phyloP scores from a whole-genome alignment of 2,329 filamentous ascomycete genomes.

The Ophiostoma novo-ulmi region DNA sequence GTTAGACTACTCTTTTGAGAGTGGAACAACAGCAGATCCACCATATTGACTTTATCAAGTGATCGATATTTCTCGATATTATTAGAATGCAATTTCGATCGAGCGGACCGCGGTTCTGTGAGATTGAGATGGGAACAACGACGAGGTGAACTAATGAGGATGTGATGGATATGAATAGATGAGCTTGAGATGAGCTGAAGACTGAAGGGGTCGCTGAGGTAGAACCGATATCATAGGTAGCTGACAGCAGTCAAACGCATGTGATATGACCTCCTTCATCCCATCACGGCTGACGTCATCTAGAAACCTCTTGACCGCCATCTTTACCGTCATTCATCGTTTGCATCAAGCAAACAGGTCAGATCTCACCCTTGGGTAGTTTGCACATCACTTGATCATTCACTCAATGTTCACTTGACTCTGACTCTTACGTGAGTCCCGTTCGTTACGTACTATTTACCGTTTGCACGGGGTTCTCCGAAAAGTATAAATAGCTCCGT shows the following conservation, averaged over 20 bases:
- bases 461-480: background rate
- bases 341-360: background rate
- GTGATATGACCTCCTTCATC: background rate
- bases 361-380: background rate
- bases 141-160: background rate
- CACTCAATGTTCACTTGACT: background rate
- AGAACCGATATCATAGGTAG: background rate
- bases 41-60: background rate
- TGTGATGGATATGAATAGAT: background rate
- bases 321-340: background rate
- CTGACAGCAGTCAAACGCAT: background rate
- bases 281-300: background rate
- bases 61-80: background rate
- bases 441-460: background rate
- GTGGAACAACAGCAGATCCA: slow-evolving; percentile 8
- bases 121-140: background rate
- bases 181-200: background rate
- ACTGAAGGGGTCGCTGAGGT: background rate
- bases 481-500: background rate
- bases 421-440: background rate
- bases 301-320: background rate
- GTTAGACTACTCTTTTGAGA: background rate
- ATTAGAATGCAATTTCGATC: slow-evolving; percentile 1
- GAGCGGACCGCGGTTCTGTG: background rate
- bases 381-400: background rate